Base-by-base conservation (phyloP, 352 stramenopile genomes). In the Peronospora destructor region DNA sequence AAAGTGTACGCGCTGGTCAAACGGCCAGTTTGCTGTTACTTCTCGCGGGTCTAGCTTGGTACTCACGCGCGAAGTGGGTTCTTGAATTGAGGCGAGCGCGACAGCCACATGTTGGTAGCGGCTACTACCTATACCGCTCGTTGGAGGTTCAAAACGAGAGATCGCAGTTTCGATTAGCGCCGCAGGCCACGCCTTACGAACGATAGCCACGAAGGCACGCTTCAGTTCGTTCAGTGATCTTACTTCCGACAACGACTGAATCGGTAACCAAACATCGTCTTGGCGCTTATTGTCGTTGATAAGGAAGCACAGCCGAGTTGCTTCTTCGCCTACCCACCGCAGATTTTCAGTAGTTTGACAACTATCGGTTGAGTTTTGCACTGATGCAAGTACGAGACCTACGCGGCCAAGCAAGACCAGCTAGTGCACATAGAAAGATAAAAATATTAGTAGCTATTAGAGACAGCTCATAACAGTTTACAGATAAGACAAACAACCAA, bases 1-100 rank as follows among this genome's bases (percentile, higher is more conserved):
- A 16, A 59, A 62, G 3, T 47, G 54, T 2, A 81, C 42, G 17
- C 49, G 66, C 30, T 78, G 58, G 6, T 65, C 36, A 41, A 76
- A 76, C 6, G 67, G 67, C 72, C 69, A 80, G 21, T 77, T 72
- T 1, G 69, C 72, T 11, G 66, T 68, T 48, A 80, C 67, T 49
- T 84, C 67, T 33, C 60, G 53, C 3, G 66, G 64, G 1, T 84
- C 64, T 8, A 39, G 45, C 36, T 61, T 68, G 14, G 41, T 36
- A 40, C 28, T 50, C 6, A 28, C 11, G 33, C 14, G 50, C 6
- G 21, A 28, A 14, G 13, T 34, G 38, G 66, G 66, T 36, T 69
- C 63, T 10, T 49, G 12, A 26, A 79, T 64, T 7, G 52, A 50
- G 19, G 69, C 63, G 2, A 51, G 45, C 6, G 56, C 56, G 6